Evolutionary conservation across 495 filamentous ascomycete species (phyloP).

Genomic region (Beverwykella pulmonaria): DNA sequence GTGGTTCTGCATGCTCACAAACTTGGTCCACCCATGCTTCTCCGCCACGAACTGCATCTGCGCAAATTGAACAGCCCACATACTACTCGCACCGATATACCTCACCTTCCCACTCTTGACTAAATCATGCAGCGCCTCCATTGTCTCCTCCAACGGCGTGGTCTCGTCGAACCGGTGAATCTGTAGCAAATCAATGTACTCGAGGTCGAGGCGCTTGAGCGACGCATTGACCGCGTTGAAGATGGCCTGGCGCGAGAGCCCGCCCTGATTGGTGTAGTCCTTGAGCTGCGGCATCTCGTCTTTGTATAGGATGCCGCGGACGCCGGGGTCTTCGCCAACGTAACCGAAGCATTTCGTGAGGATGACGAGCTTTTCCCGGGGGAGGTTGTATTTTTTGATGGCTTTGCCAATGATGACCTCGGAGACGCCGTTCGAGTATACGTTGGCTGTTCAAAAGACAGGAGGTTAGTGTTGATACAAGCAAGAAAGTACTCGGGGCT

Average conservation of each 20-base stretch:
- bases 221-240: slow-evolving; percentile 41
- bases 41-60: slow-evolving; percentile 45
- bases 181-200: slow-evolving; percentile 45
- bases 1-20: slow-evolving; percentile 50
- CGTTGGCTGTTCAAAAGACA: slow-evolving; percentile 26
- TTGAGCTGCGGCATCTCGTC: slow-evolving; percentile 43
- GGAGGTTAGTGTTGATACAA: too few species aligned
- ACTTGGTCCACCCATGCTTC: slow-evolving; percentile 50
- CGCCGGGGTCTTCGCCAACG: slow-evolving; percentile 43
- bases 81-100: slow-evolving; percentile 47
- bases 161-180: slow-evolving; percentile 42
- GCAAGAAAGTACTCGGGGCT: too few species aligned
- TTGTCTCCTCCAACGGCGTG: slow-evolving; percentile 42
- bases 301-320: slow-evolving; percentile 28
- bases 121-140: slow-evolving; percentile 47
- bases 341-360: slow-evolving; percentile 52
- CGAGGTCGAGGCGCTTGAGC: slow-evolving; percentile 36
- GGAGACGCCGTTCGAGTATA: slow-evolving; percentile 45
- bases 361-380: slow-evolving; percentile 52
- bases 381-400: slow-evolving; percentile 51
- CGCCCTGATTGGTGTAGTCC: slow-evolving; percentile 53
- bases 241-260: slow-evolving; percentile 42
- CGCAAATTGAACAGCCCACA: slow-evolving; percentile 48
- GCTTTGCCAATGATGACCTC: slow-evolving; percentile 54
- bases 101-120: slow-evolving; percentile 46